Evolutionary conservation across 768 basidiomycete genomes (phyloP).

Genomic region (Rhizopogon roseolus): DNA sequence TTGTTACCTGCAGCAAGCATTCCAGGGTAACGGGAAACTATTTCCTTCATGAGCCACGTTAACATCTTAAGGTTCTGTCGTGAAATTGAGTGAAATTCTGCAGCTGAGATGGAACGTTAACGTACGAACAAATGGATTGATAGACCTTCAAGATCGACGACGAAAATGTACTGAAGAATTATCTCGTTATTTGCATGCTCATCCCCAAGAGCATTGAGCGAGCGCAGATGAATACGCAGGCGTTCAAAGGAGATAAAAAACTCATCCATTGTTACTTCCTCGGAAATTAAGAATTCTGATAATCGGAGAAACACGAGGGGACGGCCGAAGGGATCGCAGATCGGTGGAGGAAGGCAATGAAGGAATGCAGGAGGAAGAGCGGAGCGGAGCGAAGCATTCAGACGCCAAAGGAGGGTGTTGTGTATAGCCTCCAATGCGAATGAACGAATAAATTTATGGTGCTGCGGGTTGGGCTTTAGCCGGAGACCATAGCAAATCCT

Average conservation of each 20-base stretch:
- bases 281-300: conserved; percentile 32
- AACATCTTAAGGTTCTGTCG: conserved; percentile 56
- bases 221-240: conserved; percentile 51
- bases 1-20: conserved; percentile 64
- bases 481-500: not conserved
- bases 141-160: conserved; percentile 59
- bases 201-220: conserved; percentile 34
- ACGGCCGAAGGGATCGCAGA: conserved; percentile 58
- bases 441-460: conserved; percentile 60
- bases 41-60: conserved; percentile 60
- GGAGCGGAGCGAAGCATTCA: conserved; percentile 27
- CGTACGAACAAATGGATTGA: conserved; percentile 57
- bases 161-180: conserved; percentile 59
- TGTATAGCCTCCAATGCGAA: conserved; percentile 58
- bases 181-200: conserved; percentile 22
- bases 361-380: conserved; percentile 29
- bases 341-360: conserved; percentile 48
- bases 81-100: conserved; percentile 2
- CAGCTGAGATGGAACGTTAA: conserved; percentile 7
- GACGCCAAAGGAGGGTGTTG: conserved; percentile 54
- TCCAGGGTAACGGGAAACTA: conserved; percentile 69
- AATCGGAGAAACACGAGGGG: conserved; percentile 58
- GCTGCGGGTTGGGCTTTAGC: conserved; percentile 32
- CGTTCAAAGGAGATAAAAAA: conserved; percentile 50
- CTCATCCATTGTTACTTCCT: conserved; percentile 35